A percentile compares a stretch with the other conserved stretches of the same genome.
Conservation (phyloP, 2,329 filamentous ascomycete species). For the Aureobasidium musti region DNA sequence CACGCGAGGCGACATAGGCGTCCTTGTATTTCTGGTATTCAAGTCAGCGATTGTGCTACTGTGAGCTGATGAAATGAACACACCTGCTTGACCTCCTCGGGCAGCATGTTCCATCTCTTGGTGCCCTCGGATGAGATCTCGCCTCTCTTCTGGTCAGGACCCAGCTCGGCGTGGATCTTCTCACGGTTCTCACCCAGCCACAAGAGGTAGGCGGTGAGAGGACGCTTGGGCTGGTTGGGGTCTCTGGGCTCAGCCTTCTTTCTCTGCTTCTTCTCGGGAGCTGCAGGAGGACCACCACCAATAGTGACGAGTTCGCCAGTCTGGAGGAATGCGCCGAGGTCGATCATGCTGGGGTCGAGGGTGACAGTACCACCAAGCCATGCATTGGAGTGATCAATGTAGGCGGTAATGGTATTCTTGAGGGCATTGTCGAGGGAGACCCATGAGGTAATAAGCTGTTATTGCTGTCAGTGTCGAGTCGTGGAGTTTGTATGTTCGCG, state of each 20-base stretch:
- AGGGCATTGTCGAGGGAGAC: slow-evolving; percentile 77
- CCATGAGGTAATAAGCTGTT: slow-evolving; percentile 73
- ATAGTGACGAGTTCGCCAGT: slow-evolving; percentile 28
- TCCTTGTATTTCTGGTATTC: slow-evolving; percentile 55
- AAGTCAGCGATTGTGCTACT: slow-evolving; percentile 2
- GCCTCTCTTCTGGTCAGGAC: slow-evolving; percentile 65
- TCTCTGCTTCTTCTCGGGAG: slow-evolving; percentile 39
- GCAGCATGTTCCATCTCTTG: slow-evolving; percentile 80
- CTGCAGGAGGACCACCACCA: slow-evolving; percentile 29
- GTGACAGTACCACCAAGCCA: slow-evolving; percentile 60
- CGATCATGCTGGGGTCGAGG: slow-evolving; percentile 35
- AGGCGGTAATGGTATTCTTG: slow-evolving; percentile 76
- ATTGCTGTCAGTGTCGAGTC: slow-evolving; percentile 44
- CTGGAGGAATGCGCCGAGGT: slow-evolving; percentile 23
- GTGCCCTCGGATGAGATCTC: slow-evolving; percentile 87
- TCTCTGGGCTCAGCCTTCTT: slow-evolving; percentile 62
- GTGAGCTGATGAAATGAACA: background rate
- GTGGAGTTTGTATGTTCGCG: slow-evolving; percentile 19
- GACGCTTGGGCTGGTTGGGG: slow-evolving; percentile 92
- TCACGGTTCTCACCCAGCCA: slow-evolving; percentile 87
- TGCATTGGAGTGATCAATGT: slow-evolving; percentile 84
- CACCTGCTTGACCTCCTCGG: slow-evolving; percentile 69
- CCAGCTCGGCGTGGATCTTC: slow-evolving; percentile 68
- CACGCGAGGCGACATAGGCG: slow-evolving; percentile 60
- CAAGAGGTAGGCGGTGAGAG: slow-evolving; percentile 90